Evolutionary conservation across 257 asterid species (phyloP), one percentile per base, ranked within the genome.

Genomic region (Nicotiana paniculata): DNA sequence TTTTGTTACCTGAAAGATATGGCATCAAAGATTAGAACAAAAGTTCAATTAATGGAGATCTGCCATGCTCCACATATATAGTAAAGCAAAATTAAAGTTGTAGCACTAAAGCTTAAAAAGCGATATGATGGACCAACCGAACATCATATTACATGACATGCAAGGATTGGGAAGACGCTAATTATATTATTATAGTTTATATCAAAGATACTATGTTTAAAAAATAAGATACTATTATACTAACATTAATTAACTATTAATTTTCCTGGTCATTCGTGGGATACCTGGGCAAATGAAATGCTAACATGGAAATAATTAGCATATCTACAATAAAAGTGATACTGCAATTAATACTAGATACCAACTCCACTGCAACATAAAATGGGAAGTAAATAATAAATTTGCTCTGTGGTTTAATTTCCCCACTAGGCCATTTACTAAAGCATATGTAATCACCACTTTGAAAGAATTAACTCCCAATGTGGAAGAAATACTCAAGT

Each of bases 361-460:
- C 62, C 79, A 72, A 43, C 59, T 72, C 78, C 78, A 72, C 78
- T 21, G 21, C 78, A 21, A 72, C 78, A 43, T 43, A n/a, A 72
- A 72, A n/a, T 3, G 37, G 35, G 11, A 72, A 6, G 12, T 72
- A 21, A 70, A 3, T 70, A 21, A 70, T 70, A 11, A 21, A 21
- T 70, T 33, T 9, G 21, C 33, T 70, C 48, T 6, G 10, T 39
- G 48, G 48, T 7, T 39, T 39, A 39, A 39, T 39, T 39, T 12
- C 78, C 59, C 78, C 55, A 72, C 78, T 18, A 43, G 59, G 37
- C 21, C 78, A 72, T 72, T 72, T 43, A 35, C 78, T 72, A 46
- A 72, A 43, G 78, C 59, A 6, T 21, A 6, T 12, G 17, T 15
- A 16, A 54, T 54, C 18, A 16, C 6, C 78, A 72, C 61, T 72